Evolutionary conservation across 805 yeast genomes (phyloP), one percentile per base, ranked within the genome.

Genomic region (Hemisphaericaspora nanyangensis): DNA sequence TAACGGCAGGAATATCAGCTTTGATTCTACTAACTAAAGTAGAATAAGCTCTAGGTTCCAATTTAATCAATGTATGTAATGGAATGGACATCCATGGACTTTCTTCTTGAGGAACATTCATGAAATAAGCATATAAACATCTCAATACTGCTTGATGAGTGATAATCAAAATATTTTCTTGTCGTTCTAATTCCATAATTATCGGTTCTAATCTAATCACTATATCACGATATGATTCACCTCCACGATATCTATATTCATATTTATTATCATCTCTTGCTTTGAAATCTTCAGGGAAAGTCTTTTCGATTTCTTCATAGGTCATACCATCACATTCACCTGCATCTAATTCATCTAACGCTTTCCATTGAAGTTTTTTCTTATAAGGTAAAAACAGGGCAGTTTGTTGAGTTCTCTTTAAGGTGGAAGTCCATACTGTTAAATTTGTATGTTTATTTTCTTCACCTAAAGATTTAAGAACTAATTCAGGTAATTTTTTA

Each of bases 71-170:
- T 0, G 99, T 93, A 58, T 93, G 99, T 52, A 93, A 69, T 5
- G 99, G 99, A 43, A 93, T 95, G 29, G 95, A 87, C 96, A 93
- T 89, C 99, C 99, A 93, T 5, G 99, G 99, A 42, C 90, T 79
- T 60, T 88, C 91, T 52, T 91, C 96, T 60, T 91, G 98, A 4
- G 97, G 96, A 15, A 93, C 95, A 58, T 93, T 91, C 98, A 93
- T 93, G 58, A 90, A 93, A 62, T 93, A 93, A 6, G 99, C 98
- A 62, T 93, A 93, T 37, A 93, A 82, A 58, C 99, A 93, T 54
- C 99, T 77, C 48, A 93, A 70, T 8, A 93, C 98, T 0, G 98
- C 98, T 64, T 93, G 99, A 61, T 93, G 99, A 3, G 99, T 93
- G 31, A 93, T 93, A 44, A 93, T 91, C 57, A 93, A 72, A 36